Base-by-base conservation (phyloP, 78 protist genomes). In the Dictyostelium capitatum region DNA sequence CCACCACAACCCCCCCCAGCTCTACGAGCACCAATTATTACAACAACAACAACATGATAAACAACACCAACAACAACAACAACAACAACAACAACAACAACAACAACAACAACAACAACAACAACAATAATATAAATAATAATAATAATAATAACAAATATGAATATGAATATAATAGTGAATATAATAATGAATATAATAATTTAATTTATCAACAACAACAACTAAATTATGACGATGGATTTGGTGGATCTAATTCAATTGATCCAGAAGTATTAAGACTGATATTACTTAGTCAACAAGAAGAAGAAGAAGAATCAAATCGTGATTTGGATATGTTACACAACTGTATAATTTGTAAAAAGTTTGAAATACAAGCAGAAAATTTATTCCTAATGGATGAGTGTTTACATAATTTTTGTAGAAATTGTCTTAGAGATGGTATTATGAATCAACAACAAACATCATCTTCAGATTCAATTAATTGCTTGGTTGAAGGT, bases 341-440 rank as follows among this genome's bases (percentile, higher is more conserved):
- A 46, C 75, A 37, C 41, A 51, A 46, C 48, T 85, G 92, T 62
- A 72, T 85, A 17, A 8, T 43, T 30, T 85, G 92, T 57, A 56
- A 59, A n/a, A 53, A 32, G 6, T 54, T 20, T 15, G 82, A 28
- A 17, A 17, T 23, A 7, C 50, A 79, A 43, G 53, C 46, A 41
- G 69, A 85, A 10, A 47, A 62, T 47, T 79, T 85, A 37, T 85
- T 46, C 46, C 50, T 85, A 20, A 85, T 85, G 92, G 92, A 85
- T 30, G 92, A 85, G 12, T 85, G 92, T 75, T 37, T 85, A 48
- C 92, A 85, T 30, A 85, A 85, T 59, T 59, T 72, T 11, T 85
- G 92, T 50, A 53, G 19, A 23, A 47, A 50, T 28, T 85, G 92
- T 85, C 12, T 85, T 41, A 47, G 17, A 23, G 11, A 17, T 46